phyloP scores from a whole-genome alignment of 805 yeast genomes.

The Starmerella riodocensis region DNA sequence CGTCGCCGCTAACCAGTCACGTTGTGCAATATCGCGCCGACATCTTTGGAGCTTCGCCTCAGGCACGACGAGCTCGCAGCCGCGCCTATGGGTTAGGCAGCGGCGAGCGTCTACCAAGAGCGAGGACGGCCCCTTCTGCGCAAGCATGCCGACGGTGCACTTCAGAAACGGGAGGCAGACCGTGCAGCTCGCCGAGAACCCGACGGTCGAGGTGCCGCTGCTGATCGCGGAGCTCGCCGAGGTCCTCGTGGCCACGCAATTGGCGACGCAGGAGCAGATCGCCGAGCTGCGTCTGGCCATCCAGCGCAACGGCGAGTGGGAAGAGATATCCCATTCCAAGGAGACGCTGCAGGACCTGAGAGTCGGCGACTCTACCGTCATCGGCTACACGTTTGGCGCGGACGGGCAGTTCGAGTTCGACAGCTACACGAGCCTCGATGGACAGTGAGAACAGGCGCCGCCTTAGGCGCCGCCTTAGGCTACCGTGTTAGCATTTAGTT shows the following conservation, averaged over 20 bases:
- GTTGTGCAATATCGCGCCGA: no score
- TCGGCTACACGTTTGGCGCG: slow-evolving; percentile 16
- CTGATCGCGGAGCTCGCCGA: slow-evolving; percentile 22
- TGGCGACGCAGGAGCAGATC: slow-evolving; percentile 17
- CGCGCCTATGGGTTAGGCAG: no score
- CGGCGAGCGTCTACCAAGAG: no score
- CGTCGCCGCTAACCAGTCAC: no score
- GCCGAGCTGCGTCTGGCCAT: slow-evolving; percentile 17
- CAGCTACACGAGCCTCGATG: neutral
- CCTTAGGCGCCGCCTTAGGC: no score
- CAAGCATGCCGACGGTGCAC: slow-evolving; percentile 17
- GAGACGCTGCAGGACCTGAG: slow-evolving; percentile 8
- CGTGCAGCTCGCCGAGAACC: slow-evolving; percentile 13
- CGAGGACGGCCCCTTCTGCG: neutral
- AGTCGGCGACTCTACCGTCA: slow-evolving; percentile 8
- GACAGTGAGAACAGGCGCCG: no score
- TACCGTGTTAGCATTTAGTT: no score
- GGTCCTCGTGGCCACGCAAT: slow-evolving; percentile 19
- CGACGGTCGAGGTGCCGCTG: slow-evolving; percentile 9
- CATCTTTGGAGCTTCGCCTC: no score
- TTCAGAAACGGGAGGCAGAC: slow-evolving; percentile 11
- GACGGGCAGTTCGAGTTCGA: slow-evolving; percentile 15
- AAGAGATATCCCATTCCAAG: slow-evolving; percentile 12
- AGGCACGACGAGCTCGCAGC: no score
- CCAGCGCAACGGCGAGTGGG: slow-evolving; percentile 10